Evolutionary conservation across 2,329 filamentous ascomycete genomes (phyloP).

Genomic region (Alternaria brassicae): DNA sequence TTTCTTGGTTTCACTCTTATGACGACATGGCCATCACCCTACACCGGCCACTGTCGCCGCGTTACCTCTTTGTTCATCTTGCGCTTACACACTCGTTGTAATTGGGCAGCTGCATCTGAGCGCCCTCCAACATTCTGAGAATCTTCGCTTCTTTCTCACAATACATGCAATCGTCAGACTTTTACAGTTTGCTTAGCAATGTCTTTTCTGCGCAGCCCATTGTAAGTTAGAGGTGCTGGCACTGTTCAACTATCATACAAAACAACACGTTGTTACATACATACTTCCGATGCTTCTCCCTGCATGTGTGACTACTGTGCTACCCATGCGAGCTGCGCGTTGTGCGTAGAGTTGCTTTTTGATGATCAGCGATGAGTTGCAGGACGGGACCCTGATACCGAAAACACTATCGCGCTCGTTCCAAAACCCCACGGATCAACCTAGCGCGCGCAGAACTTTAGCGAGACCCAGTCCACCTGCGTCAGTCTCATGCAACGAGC

Average conservation of each 20-base stretch:
- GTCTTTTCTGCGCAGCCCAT: constrained; percentile 21
- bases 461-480: constrained; percentile 16
- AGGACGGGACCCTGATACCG: constrained; percentile 6
- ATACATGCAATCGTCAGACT: constrained; percentile 31
- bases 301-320: constrained; percentile 4
- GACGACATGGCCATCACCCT: constrained; percentile 40
- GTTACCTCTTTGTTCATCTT: constrained; percentile 29
- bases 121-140: constrained; percentile 39
- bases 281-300: constrained; percentile 5
- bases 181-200: constrained; percentile 28
- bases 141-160: constrained; percentile 39
- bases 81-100: constrained; percentile 51
- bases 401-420: constrained; percentile 6
- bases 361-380: constrained; percentile 3
- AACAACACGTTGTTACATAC: constrained; percentile 22
- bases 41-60: constrained; percentile 43
- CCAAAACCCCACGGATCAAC: constrained; percentile 4
- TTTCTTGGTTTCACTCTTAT: constrained; percentile 32
- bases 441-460: constrained; percentile 22
- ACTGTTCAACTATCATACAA: constrained; percentile 35
- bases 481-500: constrained; percentile 6
- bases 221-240: constrained; percentile 45
- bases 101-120: constrained; percentile 31
- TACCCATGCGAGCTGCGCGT: constrained; percentile 1
- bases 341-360: constrained; percentile 2